phyloP scores from a whole-genome alignment of 768 basidiomycete genomes.

The Agaricus sinodeliciosus region DNA sequence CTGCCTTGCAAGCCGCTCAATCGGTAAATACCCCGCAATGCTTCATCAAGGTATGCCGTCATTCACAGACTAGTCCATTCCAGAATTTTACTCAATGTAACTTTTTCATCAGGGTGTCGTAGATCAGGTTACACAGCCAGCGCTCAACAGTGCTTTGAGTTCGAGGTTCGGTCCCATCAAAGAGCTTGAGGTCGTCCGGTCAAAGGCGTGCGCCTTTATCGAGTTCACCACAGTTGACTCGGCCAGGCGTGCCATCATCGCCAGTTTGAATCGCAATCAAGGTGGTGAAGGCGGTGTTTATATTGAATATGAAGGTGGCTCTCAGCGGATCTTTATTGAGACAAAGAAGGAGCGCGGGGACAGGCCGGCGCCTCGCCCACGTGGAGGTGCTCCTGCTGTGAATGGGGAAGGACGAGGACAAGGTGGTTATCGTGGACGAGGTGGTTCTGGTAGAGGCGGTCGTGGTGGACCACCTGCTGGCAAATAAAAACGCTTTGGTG shows the following conservation, averaged over 20 bases:
- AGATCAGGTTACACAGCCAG: constrained; percentile 49
- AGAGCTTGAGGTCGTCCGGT: constrained; percentile 83
- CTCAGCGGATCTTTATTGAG: constrained; percentile 68
- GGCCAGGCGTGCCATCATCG: constrained; percentile 80
- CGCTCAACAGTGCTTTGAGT: constrained; percentile 44
- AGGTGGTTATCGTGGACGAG: constrained; percentile 12
- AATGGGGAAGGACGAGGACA: constrained; percentile 44
- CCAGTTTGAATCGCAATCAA: constrained; percentile 54
- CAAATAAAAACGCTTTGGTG: background rate
- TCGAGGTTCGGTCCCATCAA: constrained; percentile 75
- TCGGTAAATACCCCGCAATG: constrained; percentile 68
- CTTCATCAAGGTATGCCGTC: constrained; percentile 77
- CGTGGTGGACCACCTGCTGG: constrained; percentile 19
- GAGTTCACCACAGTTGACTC: constrained; percentile 76
- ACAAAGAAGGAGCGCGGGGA: constrained; percentile 89
- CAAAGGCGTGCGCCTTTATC: constrained; percentile 90
- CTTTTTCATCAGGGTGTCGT: constrained; percentile 51
- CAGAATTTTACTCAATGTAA: constrained; percentile 3
- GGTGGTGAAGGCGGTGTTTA: constrained; percentile 91
- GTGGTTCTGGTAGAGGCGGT: constrained; percentile 24
- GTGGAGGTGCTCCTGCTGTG: constrained; percentile 50
- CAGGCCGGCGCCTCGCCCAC: constrained; percentile 63
- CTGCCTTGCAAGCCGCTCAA: constrained; percentile 49
- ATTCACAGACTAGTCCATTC: background rate
- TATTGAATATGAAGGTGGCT: constrained; percentile 58